Base-by-base conservation (phyloP, 1,284 basidiomycete genomes). In the Cryptococcus depauperatus region DNA sequence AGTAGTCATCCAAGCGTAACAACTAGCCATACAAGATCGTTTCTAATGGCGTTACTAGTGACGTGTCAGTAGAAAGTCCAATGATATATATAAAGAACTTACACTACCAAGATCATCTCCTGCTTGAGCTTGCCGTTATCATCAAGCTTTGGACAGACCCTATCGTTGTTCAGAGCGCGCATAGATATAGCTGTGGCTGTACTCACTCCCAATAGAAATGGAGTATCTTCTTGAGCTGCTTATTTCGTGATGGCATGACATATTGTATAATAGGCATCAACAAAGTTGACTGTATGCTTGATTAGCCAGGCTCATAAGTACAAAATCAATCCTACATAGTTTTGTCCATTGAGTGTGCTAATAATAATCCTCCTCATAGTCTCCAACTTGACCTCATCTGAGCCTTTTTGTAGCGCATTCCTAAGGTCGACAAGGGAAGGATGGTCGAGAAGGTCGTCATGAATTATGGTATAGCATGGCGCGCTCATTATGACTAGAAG, bases 71-170 rank as follows among this genome's bases (percentile, higher is more conserved):
- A 25, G 5, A 21, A 33, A 26, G 8, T 23, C 18, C 35, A 27
- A 22, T 42, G 23, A 19, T 19, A 14, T 1, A 23, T 11, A 23
- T 11, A 21, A 33, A 9, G 19, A 30, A 80, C 85, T 65, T 68
- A 92, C 88, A 93, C 92, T 37, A 98, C 93, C 38, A 99, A 79
- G 63, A 98, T 98, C 95, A 98, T 98, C 75, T 98, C 95, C 73
- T 98, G 95, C 78, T 96, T 97, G 61, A 98, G 75, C 74, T 97
- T 97, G 46, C 95, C 95, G 55, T 81, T 82, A 55, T 97, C 92
- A 61, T 98, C 95, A 57, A 95, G 85, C 72, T 98, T 97, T 22
- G 95, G 93, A 73, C 92, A 97, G 26, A 98, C 87, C 52, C 70
- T 72, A 47, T 0, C 9, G 16, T n/a, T 28, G 42, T 23, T 43